Evolutionary conservation across 768 basidiomycete species (phyloP), one percentile per base, ranked within the genome.

Genomic region (Termitomyces sp.): DNA sequence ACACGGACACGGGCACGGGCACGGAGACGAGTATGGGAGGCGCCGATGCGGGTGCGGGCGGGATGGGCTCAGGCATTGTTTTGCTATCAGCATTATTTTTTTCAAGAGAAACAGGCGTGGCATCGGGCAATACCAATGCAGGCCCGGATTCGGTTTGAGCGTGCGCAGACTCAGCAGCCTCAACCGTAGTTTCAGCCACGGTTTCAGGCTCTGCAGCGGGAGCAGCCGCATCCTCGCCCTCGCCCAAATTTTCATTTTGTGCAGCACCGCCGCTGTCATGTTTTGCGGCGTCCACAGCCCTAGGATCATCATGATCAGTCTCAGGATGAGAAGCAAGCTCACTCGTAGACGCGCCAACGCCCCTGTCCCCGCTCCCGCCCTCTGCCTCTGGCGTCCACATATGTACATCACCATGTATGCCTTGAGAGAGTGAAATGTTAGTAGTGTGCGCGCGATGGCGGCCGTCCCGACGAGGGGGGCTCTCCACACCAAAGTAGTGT

Each of bases 371-470:
- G 20, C 11, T 13, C 24, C 15, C 45, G 36, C 52, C 36, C 53
- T 54, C 53, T 24, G 54, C 36, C 53, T 54, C 53, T 24, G 54
- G 54, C 11, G 54, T 42, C 16, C 54, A 32, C 40, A 55, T 55
- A 32, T 35, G 53, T 22, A n/a, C 56, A 51, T 54, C 59, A 40
- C 28, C 63, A 76, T 71, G 66, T 73, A 76, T 71, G 73, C 81
- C 83, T 84, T 82, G 73, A 81, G 76, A 77, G 68, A 80, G 73
- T 20, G 40, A 55, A 48, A 16, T 71, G 84, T 91, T 74, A 91
- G 90, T 75, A 72, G 79, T 78, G 81, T 78, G 84, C 80, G 82
- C 78, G 75, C 72, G 69, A 77, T 18, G 78, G 80, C 77, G 74
- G 68, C 75, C 77, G 75, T 76, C 78, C 74, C 65, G 61, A 60